These are phyloP conservation scores for Diaporthe vaccinii DNA, from an alignment of 2,329 filamentous ascomycete species.

Conservation along the genomic window DNA sequence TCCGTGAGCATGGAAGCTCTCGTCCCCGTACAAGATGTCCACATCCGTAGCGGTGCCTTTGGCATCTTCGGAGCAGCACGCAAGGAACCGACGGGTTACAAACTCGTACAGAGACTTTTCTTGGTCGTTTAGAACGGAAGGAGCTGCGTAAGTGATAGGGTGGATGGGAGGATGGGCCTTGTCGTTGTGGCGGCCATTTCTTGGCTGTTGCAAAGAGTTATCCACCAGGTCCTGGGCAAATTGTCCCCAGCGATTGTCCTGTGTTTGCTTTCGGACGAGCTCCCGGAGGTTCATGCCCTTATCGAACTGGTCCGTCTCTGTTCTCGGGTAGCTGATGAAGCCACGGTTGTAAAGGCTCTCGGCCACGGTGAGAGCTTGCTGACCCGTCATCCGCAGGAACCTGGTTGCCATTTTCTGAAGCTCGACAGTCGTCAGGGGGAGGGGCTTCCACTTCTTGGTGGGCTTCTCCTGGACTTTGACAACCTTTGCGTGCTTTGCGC, in stretches of 20 bases:
- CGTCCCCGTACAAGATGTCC: conserved; percentile 85
- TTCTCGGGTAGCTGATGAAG: conserved; percentile 97
- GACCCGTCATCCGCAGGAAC: conserved; percentile 90
- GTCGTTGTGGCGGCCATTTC: conserved; percentile 89
- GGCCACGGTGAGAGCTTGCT: conserved; percentile 89
- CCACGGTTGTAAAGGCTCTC: conserved; percentile 93
- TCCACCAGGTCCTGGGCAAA: conserved; percentile 83
- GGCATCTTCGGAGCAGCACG: conserved; percentile 95
- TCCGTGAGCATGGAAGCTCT: conserved; percentile 85
- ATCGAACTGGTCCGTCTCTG: conserved; percentile 97
- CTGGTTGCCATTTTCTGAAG: conserved; percentile 94
- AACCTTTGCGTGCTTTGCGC: conserved; percentile 82
- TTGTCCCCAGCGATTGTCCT: conserved; percentile 81
- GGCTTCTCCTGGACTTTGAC: conserved; percentile 90
- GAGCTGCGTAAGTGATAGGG: conserved; percentile 86
- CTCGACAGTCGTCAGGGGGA: conserved; percentile 95
- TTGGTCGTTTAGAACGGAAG: conserved; percentile 72
- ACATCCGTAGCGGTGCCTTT: conserved; percentile 88
- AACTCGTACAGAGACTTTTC: conserved; percentile 92
- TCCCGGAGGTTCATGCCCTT: conserved; percentile 85
- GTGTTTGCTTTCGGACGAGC: conserved; percentile 86
- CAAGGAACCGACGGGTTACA: conserved; percentile 89
- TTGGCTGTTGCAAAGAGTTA: conserved; percentile 84
- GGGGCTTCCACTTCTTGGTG: conserved; percentile 92
- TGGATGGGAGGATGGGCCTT: conserved; percentile 98